Evolutionary conservation across 805 yeast genomes (phyloP), one percentile per base, ranked within the genome.

Genomic region (Starmerella kuoi): DNA sequence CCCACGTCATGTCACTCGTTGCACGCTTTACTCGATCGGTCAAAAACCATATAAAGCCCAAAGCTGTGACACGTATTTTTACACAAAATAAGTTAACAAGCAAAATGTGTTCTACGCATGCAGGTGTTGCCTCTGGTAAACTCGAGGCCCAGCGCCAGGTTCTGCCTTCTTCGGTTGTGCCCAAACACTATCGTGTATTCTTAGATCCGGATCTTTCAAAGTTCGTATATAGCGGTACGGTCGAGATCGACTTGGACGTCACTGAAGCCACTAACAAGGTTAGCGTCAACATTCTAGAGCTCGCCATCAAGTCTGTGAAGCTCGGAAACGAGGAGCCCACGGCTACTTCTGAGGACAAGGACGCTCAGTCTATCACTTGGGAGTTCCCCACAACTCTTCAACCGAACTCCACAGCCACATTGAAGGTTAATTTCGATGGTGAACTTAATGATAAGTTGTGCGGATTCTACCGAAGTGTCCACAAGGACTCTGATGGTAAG

Each of bases 151-250:
- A 50, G 38, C 63, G 70, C 31, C 61, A 61, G 53, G 68, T 75
- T 4, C 72, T 76, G 47, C 93, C 83, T 53, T 65, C 66, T 37
- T 65, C 71, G 41, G 79, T 86, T 47, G 69, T 69, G 45, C 96
- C 98, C 27, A 53, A 64, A 27, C 82, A 81, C 61, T 88, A 91
- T 59, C 72, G 75, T 41, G 60, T 91, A 26, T 69, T 76, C 17
- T 63, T 76, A 41, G 78, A 76, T 53, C 85, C 93, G 30, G 72
- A 77, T 53, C 59, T 67, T 23, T 59, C 53, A 6, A 60, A 61
- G 27, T 69, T 67, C 49, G 53, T 55, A 33, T 61, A 51, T 49
- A 35, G 50, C 25, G 66, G 66, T 20, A 40, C 46, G 19, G 65
- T 61, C 26, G 56, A 47, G 25, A 59, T 80, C 41, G 61, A 68